These are phyloP conservation scores for Paracamarosporium sp. DNA, from an alignment of 2,329 filamentous ascomycete genomes.

Conservation along the genomic window DNA sequence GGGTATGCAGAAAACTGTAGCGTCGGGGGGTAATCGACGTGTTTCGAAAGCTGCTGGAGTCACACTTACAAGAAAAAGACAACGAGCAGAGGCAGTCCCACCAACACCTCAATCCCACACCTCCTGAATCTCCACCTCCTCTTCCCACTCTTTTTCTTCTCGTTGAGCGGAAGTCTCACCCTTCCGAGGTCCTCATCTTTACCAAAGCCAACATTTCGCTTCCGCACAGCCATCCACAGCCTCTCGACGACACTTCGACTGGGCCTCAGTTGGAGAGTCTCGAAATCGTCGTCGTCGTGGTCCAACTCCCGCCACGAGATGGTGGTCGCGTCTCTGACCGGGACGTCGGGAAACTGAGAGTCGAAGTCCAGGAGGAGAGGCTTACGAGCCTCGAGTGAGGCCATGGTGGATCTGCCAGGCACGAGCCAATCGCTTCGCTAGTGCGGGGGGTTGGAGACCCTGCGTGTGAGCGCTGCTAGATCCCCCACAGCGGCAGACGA, in stretches of 20 bases:
- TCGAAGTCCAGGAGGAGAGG: conserved; percentile 32
- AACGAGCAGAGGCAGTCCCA: conserved; percentile 26
- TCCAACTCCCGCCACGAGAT: conserved; percentile 30
- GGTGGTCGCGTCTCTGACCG: conserved; percentile 16
- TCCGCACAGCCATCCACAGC: conserved; percentile 36
- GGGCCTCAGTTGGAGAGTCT: conserved; percentile 17
- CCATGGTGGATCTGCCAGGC: conserved; percentile 25
- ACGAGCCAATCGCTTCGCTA: conserved; percentile 26
- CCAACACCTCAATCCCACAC: conserved; percentile 22
- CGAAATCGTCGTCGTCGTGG: conserved; percentile 31
- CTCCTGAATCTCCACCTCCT: conserved; percentile 26
- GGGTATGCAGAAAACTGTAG: neutral
- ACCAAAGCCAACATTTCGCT: conserved; percentile 27
- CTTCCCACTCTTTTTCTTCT: conserved; percentile 25
- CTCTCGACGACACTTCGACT: conserved; percentile 29
- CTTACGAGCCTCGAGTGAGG: conserved; percentile 23
- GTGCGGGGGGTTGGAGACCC: conserved; percentile 14
- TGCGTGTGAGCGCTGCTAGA: neutral
- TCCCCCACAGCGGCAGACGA: neutral
- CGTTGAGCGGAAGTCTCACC: conserved; percentile 20
- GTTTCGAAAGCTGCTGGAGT: conserved; percentile 16
- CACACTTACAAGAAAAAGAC: conserved; percentile 43
- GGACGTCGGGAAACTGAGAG: conserved; percentile 22
- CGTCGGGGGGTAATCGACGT: neutral
- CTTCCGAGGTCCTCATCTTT: conserved; percentile 17